phyloP scores from a whole-genome alignment of 257 asterid genomes.

The Ballota nigra region DNA sequence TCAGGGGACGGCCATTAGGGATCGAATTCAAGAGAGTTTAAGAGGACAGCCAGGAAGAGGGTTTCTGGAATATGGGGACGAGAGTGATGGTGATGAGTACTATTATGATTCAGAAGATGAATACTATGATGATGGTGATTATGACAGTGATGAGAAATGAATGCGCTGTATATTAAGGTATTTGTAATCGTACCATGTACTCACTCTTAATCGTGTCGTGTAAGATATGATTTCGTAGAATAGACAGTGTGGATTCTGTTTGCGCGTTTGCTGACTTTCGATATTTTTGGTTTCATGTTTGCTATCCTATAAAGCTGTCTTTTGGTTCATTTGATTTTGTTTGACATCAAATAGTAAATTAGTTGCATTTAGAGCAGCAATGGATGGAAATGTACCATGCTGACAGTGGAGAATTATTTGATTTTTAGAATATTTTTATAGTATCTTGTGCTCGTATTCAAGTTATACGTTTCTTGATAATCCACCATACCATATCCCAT shows the following conservation, averaged over 20 bases:
- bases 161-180: constrained; percentile 27
- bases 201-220: constrained; percentile 4
- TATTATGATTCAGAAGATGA: constrained; percentile 43
- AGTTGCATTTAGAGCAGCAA: constrained; percentile 13
- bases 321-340: background rate
- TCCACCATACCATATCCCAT: too few relatives aligned
- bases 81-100: constrained; percentile 37
- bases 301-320: background rate
- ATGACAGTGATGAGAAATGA: constrained; percentile 45
- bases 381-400: constrained; percentile 11
- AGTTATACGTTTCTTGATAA: too few relatives aligned
- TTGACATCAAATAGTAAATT: background rate
- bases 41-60: constrained; percentile 44
- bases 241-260: constrained; percentile 12
- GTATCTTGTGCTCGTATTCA: background rate
- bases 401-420: background rate
- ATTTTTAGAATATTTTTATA: background rate
- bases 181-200: background rate
- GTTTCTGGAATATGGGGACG: constrained; percentile 32
- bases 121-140: constrained; percentile 40
- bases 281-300: constrained; percentile 13
- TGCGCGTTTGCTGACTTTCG: background rate
- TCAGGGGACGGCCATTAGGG: constrained; percentile 69
- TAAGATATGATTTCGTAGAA: constrained; percentile 16
- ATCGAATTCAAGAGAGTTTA: constrained; percentile 60